Percentiles rank a stretch among this genome's conserved stretches.
phyloP scores from a whole-genome alignment of 2,329 filamentous ascomycete genomes.

The Colletotrichum filicis region DNA sequence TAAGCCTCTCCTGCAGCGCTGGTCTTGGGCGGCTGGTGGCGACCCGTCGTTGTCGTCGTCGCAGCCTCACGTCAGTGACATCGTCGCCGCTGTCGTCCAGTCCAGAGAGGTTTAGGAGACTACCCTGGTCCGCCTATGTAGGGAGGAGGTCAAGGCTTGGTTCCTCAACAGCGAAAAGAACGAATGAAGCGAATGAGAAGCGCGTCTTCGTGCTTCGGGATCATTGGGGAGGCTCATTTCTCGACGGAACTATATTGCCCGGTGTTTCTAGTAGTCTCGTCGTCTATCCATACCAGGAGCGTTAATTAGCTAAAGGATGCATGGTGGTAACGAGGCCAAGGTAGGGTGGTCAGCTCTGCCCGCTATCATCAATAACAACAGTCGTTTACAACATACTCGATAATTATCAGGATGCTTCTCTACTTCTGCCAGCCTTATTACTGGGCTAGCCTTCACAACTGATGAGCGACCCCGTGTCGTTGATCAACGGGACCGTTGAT shows the following conservation, averaged over 20 bases:
- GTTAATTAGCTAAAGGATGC: too few relatives aligned
- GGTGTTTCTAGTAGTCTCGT: too few relatives aligned
- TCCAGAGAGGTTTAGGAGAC: slow-evolving; percentile 27
- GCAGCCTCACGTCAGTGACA: slow-evolving; percentile 8
- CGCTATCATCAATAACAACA: not conserved
- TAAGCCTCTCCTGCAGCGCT: slow-evolving; percentile 37
- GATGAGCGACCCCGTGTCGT: not conserved
- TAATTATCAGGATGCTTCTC: not conserved
- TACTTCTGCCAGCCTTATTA: not conserved
- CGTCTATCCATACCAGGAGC: too few relatives aligned
- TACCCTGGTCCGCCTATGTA: not conserved
- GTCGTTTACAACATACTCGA: not conserved
- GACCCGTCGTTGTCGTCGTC: not conserved
- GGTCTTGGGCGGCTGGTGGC: slow-evolving; percentile 44
- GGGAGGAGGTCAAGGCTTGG: not conserved
- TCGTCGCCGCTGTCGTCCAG: slow-evolving; percentile 29
- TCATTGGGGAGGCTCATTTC: not conserved
- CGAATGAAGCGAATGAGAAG: not conserved
- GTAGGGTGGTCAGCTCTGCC: not conserved
- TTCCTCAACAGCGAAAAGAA: not conserved
- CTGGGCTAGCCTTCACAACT: not conserved
- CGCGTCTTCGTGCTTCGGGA: not conserved
- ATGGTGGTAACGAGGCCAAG: too few relatives aligned
- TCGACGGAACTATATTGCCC: too few relatives aligned
- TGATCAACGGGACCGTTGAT: not conserved